A percentile compares a stretch with the other conserved stretches of the same genome.
Conservation (phyloP, 1,139 yeast species). For the Blastobotrys elegans region DNA sequence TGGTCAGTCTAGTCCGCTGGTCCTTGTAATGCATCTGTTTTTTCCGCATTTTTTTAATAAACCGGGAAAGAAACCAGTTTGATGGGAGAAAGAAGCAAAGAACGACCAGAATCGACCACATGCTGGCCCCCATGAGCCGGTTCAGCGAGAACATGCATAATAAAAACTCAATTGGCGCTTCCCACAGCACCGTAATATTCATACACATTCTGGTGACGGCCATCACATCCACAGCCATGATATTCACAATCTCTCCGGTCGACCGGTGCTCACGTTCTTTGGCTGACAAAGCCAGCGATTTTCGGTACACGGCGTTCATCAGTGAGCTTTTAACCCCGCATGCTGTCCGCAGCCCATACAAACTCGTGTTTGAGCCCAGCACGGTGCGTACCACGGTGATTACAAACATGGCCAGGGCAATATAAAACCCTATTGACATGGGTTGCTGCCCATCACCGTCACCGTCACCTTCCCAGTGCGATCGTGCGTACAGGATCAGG, state of each 20-base stretch:
- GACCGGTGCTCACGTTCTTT: conserved; percentile 72
- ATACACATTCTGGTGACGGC: conserved; percentile 52
- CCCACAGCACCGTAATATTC: conserved; percentile 49
- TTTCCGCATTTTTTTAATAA: conserved; percentile 46
- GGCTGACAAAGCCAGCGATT: conserved; percentile 70
- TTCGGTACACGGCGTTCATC: conserved; percentile 69
- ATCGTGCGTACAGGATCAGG: conserved; percentile 74
- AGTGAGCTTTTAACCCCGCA: conserved; percentile 50
- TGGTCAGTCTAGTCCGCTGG: conserved; percentile 49
- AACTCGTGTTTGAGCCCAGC: conserved; percentile 61
- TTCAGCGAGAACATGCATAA: conserved; percentile 54
- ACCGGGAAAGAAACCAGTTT: conserved; percentile 47
- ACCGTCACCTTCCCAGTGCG: conserved; percentile 41
- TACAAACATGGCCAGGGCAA: conserved; percentile 73
- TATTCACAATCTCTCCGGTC: conserved; percentile 91
- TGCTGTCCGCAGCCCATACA: conserved; percentile 39
- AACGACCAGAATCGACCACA: conserved; percentile 54
- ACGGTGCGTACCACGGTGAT: conserved; percentile 78
- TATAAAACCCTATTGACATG: conserved; percentile 70
- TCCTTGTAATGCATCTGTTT: conserved; percentile 78
- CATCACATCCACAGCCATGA: conserved; percentile 62
- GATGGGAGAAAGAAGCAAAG: conserved; percentile 56
- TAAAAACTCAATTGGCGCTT: conserved; percentile 55
- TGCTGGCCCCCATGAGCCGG: conserved; percentile 55
- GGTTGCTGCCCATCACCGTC: conserved; percentile 42